phyloP scores from a whole-genome alignment of 306 rosid species.

The Lagenaria siceraria region DNA sequence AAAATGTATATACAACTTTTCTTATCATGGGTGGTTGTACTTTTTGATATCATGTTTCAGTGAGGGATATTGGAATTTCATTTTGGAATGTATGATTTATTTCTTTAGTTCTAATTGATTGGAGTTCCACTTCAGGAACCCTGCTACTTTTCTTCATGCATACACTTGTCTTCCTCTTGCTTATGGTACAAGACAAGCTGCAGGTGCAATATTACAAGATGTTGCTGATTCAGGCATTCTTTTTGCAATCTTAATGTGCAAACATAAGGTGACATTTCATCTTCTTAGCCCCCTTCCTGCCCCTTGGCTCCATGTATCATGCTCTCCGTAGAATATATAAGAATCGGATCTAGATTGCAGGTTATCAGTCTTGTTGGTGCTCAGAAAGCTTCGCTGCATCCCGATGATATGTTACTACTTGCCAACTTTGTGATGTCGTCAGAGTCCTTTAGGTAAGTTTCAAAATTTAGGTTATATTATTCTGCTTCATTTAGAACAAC shows the following conservation, averaged over 20 bases:
- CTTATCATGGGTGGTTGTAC: neutral
- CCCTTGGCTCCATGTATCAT: neutral
- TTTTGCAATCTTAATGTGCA: constrained; percentile 90
- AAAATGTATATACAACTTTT: neutral
- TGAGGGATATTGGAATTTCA: neutral
- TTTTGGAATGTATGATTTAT: neutral
- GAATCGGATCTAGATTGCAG: constrained; percentile 42
- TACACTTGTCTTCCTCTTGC: constrained; percentile 93
- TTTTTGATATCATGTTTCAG: neutral
- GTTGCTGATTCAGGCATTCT: constrained; percentile 88
- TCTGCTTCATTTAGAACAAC: neutral
- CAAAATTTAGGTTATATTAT: constrained; percentile 1
- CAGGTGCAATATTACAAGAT: constrained; percentile 84
- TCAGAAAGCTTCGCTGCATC: constrained; percentile 93
- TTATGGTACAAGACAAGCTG: constrained; percentile 89
- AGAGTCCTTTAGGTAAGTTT: constrained; percentile 84
- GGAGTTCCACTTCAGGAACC: constrained; percentile 59
- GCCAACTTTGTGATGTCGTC: constrained; percentile 80
- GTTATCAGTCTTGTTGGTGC: constrained; percentile 91
- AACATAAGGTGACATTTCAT: constrained; percentile 53
- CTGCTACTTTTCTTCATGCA: constrained; percentile 94
- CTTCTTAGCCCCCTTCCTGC: neutral
- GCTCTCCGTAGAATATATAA: constrained; percentile 10
- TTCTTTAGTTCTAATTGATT: constrained; percentile 10
- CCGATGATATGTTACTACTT: constrained; percentile 81